A percentile compares a stretch with the other conserved stretches of the same genome.
phyloP scores from a whole-genome alignment of 352 stramenopile species.

The Phytophthora sp. region DNA sequence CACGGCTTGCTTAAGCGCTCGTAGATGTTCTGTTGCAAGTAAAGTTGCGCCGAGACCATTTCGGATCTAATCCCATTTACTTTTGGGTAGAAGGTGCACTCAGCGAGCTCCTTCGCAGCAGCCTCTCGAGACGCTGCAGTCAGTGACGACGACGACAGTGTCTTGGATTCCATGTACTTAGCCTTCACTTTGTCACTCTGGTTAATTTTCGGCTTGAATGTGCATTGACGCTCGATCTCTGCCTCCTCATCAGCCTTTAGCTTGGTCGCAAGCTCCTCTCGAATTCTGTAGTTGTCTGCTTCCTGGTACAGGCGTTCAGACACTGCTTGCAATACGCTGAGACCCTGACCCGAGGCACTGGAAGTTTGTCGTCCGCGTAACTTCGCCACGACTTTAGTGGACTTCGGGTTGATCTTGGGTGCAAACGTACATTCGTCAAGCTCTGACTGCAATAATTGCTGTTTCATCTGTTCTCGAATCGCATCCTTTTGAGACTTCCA shows the following conservation, averaged over 20 bases:
- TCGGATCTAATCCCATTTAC: constrained; percentile 76
- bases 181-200: constrained; percentile 64
- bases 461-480: constrained; percentile 79
- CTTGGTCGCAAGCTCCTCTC: constrained; percentile 66
- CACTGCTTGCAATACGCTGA: constrained; percentile 42
- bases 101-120: constrained; percentile 61
- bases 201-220: constrained; percentile 76
- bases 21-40: constrained; percentile 88
- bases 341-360: constrained; percentile 14
- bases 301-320: constrained; percentile 82
- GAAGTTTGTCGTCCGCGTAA: constrained; percentile 47
- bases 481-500: constrained; percentile 86
- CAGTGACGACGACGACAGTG: constrained; percentile 41
- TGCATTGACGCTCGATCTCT: constrained; percentile 75
- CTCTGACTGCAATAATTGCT: constrained; percentile 76
- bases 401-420: constrained; percentile 78
- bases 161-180: constrained; percentile 75
- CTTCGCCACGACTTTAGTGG: constrained; percentile 70
- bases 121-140: constrained; percentile 65
- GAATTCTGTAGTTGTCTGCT: constrained; percentile 74
- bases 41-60: constrained; percentile 86
- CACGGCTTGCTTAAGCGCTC: constrained; percentile 78
- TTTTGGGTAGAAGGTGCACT: constrained; percentile 84
- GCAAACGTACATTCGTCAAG: constrained; percentile 82
- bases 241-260: constrained; percentile 77